Base-by-base conservation (phyloP, 495 filamentous ascomycete genomes). In the Xylaria cubensis region DNA sequence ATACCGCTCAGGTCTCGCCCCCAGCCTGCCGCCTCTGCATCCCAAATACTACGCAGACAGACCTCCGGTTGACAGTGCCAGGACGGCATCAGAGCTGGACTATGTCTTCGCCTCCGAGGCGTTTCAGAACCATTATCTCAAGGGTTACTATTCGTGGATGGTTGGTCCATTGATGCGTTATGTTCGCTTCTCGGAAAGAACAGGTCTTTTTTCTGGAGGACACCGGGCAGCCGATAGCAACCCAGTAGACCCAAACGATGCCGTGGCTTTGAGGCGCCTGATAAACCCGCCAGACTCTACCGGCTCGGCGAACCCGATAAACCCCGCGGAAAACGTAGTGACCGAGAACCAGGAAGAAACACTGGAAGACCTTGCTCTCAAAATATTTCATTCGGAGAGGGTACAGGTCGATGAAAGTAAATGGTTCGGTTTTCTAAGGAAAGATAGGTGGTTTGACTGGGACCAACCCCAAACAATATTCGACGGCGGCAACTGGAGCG, bases 371-470 rank as follows among this genome's bases (percentile, higher is more conserved):
- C 15, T 41, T 34, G 24, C 24, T 5, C 41, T 64, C 21, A 46
- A 1, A 13, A 17, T 32, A 26, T 42, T 26, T 17, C 17, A 34
- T 3, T 29, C 42, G 17, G 50, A 69, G 34, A 36, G 56, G 7
- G 44, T 71, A 13, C 13, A 26, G 12, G 59, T 71, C 10, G 29
- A 71, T 19, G 69, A 71, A 21, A 36, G 26, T 32, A 64, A 17
- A 7, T 71, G 69, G 69, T 56, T 55, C 15, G 0, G 5, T 0
- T 71, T 51, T 39, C 46, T 71, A 21, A 51, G 34, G 44, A 64
- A 64, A 15, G 58, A 64, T n/a, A 41, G 69, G 19, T 71, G 69
- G 69, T 42, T 34, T 1, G 58, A n/a, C 29, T 17, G 29, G 19
- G 6, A 21, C 17, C 1, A 10, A 9, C 3, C 24, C 10, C 12